Base-by-base conservation (phyloP, 441 rosid genomes). In the Melastoma candidum region DNA sequence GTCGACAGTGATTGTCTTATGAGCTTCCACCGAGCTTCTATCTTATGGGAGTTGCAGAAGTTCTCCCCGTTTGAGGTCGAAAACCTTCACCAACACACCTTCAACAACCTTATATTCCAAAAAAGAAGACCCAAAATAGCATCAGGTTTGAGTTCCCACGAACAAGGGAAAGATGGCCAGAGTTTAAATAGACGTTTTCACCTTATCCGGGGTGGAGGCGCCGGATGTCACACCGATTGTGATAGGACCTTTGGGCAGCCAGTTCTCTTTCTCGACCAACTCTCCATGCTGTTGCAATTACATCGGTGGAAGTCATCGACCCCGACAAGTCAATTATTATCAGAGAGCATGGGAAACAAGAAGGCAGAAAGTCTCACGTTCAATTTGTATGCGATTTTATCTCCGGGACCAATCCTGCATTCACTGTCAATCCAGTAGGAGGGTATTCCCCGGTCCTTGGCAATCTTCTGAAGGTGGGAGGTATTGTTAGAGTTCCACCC, bases 401-500 rank as follows among this genome's bases (percentile, higher is more conserved):
- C 86, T 49, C 97, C 97, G 4, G 95, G 97, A 45, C 97, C 96
- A 49, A 93, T 80, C 72, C 98, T 77, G 78, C 71, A 53, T 68
- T 84, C 97, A 62, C 71, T 72, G 63, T 93, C 98, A 8, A 93
- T 63, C 98, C 98, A 93, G 53, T 84, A 88, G 10, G 98, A 93
- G 51, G 98, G 98, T 57, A 88, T 88, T 41, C 87, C 93, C 27
- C 71, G 85, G 14, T 44, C 82, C 77, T 93, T 97, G 7, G 97
- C 70, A 63, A 92, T 93, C 70, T 93, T 95, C 64, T 93, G 98
- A 71, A 93, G 95, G 72, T 93, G 98, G 26, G 97, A 93, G 13
- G 98, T 93, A 78, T 93, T 93, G 67, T 96, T 93, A 7, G 98
- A 93, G 73, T 93, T 93, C 95, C 97, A 88, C 41, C 98, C 98